These are phyloP conservation scores for Aspergillus haitiensis DNA, from an alignment of 495 filamentous ascomycete species.

Conservation along the genomic window DNA sequence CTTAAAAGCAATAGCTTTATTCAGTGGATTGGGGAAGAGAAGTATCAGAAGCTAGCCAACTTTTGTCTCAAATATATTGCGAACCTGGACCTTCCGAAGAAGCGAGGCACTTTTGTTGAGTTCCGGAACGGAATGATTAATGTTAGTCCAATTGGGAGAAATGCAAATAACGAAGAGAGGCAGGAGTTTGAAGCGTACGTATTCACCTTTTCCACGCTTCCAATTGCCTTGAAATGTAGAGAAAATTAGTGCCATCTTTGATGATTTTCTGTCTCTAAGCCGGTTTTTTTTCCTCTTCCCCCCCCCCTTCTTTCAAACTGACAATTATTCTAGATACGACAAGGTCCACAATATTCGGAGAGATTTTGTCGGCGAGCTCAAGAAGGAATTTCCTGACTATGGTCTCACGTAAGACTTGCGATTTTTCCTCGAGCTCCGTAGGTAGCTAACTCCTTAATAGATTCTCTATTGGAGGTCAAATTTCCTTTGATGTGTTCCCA, in stretches of 20 bases:
- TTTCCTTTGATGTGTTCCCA: slow-evolving; percentile 98
- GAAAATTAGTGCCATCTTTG: too few relatives aligned
- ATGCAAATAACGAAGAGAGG: slow-evolving; percentile 78
- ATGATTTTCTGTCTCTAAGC: too few relatives aligned
- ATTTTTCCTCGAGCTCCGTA: too few relatives aligned
- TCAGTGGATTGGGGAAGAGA: slow-evolving; percentile 84
- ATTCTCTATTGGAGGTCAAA: slow-evolving; percentile 92
- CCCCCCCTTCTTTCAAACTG: slow-evolving; percentile 16
- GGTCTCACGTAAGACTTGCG: slow-evolving; percentile 73
- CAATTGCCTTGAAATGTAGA: too few relatives aligned
- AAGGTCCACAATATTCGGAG: slow-evolving; percentile 68
- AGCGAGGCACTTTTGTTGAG: slow-evolving; percentile 95
- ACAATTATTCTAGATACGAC: slow-evolving; percentile 57
- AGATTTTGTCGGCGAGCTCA: slow-evolving; percentile 69
- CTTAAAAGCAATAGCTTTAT: slow-evolving; percentile 83
- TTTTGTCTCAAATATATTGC: slow-evolving; percentile 89
- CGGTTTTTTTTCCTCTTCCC: neutral
- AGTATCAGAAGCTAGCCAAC: slow-evolving; percentile 83
- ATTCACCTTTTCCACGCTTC: neutral
- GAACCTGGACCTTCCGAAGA: slow-evolving; percentile 79
- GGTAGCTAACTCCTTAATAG: slow-evolving; percentile 38
- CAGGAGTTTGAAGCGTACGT: slow-evolving; percentile 65
- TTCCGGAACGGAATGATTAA: slow-evolving; percentile 98
- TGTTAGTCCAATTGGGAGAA: slow-evolving; percentile 86
- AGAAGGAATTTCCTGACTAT: slow-evolving; percentile 76